A percentile compares a stretch with the other conserved stretches of the same genome.
Conservation (phyloP, 345 rosid genomes). For the Microcos paniculata region DNA sequence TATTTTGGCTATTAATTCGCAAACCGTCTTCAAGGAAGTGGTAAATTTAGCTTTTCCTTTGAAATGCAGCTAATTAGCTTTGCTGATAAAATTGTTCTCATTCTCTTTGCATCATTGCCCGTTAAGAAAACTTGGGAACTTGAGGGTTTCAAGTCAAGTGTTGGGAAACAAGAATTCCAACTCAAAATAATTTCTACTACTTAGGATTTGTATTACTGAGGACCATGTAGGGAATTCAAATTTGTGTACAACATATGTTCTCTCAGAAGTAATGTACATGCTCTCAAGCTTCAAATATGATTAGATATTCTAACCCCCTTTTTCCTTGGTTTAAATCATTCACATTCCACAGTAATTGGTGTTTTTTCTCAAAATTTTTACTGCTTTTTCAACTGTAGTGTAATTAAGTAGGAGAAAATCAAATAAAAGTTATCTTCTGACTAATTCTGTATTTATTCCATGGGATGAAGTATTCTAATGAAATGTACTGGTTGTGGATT, state of each 20-base stretch:
- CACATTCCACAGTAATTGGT: background rate
- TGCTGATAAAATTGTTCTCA: background rate
- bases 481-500: too few species aligned
- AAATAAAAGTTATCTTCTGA: background rate
- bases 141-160: background rate
- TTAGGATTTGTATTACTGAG: too few species aligned
- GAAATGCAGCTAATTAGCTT: conserved; percentile 10
- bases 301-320: background rate
- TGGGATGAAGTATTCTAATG: too few species aligned
- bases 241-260: too few species aligned
- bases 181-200: too few species aligned
- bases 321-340: background rate
- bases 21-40: background rate
- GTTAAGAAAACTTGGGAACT: background rate
- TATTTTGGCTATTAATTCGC: background rate
- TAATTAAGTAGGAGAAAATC: background rate
- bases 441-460: too few species aligned
- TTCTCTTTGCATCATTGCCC: background rate
- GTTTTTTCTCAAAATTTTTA: background rate
- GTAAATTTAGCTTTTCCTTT: background rate
- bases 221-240: too few species aligned
- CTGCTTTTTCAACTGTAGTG: background rate
- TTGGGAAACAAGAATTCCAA: background rate
- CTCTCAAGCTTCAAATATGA: background rate
- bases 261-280: background rate